Conservation (phyloP, 1,284 basidiomycete species). For the Irpex lacteus region DNA sequence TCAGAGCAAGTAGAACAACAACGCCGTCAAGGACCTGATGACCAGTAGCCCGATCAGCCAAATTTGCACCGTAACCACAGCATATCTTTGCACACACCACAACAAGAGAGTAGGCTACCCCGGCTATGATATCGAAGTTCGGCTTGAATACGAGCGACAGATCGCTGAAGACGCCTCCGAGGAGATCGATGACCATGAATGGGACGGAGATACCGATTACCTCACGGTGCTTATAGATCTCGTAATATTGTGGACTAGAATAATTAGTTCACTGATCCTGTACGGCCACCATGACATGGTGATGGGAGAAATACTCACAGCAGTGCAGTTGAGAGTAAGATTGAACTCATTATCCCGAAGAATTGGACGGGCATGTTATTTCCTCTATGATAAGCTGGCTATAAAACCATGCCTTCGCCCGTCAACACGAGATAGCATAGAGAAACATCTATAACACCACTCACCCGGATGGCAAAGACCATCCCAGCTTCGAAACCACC, state of each 20-base stretch:
- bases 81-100: conserved; percentile 37
- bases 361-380: conserved; percentile 48
- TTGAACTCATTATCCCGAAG: conserved; percentile 65
- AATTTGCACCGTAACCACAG: not conserved
- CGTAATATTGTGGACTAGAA: conserved; percentile 54
- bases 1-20: conserved; percentile 22
- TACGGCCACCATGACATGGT: not conserved
- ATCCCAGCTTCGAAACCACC: conserved; percentile 62
- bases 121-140: conserved; percentile 65
- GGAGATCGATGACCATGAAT: conserved; percentile 72
- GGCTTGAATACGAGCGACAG: conserved; percentile 70
- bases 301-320: conserved; percentile 36
- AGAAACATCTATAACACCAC: conserved; percentile 21
- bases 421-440: conserved; percentile 5
- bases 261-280: not conserved
- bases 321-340: conserved; percentile 60
- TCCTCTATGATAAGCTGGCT: conserved; percentile 45
- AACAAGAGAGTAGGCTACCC: conserved; percentile 60
- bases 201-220: conserved; percentile 72
- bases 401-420: no score
- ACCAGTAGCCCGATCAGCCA: not conserved
- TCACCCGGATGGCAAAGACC: conserved; percentile 53
- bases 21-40: conserved; percentile 23
- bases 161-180: conserved; percentile 71
- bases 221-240: conserved; percentile 69